Conservation (phyloP, 768 basidiomycete species). For the Rhizopogon rudus region DNA sequence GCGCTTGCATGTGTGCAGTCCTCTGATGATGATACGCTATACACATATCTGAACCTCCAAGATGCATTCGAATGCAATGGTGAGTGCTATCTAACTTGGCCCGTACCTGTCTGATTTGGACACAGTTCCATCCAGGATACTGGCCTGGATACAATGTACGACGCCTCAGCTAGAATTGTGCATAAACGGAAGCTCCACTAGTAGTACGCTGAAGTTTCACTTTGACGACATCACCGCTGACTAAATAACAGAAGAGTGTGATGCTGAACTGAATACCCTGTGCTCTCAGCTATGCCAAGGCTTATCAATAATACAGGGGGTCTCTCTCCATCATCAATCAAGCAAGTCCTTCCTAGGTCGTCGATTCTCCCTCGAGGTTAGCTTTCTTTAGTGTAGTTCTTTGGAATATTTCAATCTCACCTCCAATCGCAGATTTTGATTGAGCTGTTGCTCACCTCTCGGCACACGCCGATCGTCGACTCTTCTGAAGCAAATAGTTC, state of each 20-base stretch:
- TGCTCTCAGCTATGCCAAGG: constrained; percentile 51
- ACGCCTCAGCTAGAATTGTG: constrained; percentile 47
- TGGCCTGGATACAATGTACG: constrained; percentile 55
- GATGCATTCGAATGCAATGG: constrained; percentile 82
- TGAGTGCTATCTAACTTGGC: constrained; percentile 29
- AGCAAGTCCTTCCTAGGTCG: constrained; percentile 72
- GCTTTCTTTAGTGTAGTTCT: constrained; percentile 7
- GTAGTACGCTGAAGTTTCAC: constrained; percentile 26
- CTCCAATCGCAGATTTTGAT: constrained; percentile 53
- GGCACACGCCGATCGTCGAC: constrained; percentile 45
- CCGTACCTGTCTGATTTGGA: constrained; percentile 6
- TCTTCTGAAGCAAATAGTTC: constrained; percentile 2
- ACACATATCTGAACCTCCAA: constrained; percentile 61
- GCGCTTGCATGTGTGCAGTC: constrained; percentile 43
- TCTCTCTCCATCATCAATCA: constrained; percentile 59
- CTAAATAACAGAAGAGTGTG: constrained; percentile 32
- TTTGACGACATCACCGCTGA: not conserved
- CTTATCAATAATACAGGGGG: constrained; percentile 73
- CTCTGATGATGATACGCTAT: constrained; percentile 40
- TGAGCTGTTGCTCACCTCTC: constrained; percentile 64
- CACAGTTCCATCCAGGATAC: constrained; percentile 63
- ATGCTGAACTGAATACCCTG: constrained; percentile 43
- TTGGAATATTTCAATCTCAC: constrained; percentile 2
- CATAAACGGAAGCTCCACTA: constrained; percentile 39
- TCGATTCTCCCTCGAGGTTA: constrained; percentile 62